Conservation (phyloP, 2,329 filamentous ascomycete genomes). For the Trichoderma aggressivum region DNA sequence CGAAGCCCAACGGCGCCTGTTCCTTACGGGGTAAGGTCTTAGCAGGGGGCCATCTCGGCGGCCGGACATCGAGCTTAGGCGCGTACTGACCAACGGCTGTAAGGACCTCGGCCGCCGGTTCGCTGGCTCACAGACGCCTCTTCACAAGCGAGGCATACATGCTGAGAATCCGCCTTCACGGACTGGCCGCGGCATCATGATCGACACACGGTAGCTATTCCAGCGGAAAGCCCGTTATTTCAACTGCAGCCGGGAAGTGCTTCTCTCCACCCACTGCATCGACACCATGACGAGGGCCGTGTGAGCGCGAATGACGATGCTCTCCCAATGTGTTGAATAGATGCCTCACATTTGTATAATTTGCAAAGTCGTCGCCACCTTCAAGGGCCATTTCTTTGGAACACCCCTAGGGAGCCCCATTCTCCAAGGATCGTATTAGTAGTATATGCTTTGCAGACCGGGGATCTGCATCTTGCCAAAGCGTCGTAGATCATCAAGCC, state of each 20-base stretch:
- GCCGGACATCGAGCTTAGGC: slow-evolving; percentile 9
- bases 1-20: slow-evolving; percentile 17
- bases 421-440: background rate
- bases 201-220: background rate
- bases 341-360: background rate
- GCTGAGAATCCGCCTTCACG: background rate
- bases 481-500: slow-evolving; percentile 17
- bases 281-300: background rate
- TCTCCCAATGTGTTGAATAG: background rate
- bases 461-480: slow-evolving; percentile 19
- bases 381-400: background rate
- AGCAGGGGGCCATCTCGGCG: slow-evolving; percentile 3
- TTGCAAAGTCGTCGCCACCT: background rate
- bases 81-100: slow-evolving; percentile 27
- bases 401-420: background rate
- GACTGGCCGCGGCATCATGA: background rate
- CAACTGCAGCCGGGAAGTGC: background rate
- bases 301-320: background rate
- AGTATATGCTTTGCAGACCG: slow-evolving; percentile 18
- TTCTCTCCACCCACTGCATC: background rate
- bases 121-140: background rate
- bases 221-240: background rate
- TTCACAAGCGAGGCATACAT: background rate
- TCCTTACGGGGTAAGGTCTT: slow-evolving; percentile 12
- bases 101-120: slow-evolving; percentile 32